A percentile compares a stretch with the other conserved stretches of the same genome.
Conservation (phyloP, 768 basidiomycete species). For the Trametes gibbosa region DNA sequence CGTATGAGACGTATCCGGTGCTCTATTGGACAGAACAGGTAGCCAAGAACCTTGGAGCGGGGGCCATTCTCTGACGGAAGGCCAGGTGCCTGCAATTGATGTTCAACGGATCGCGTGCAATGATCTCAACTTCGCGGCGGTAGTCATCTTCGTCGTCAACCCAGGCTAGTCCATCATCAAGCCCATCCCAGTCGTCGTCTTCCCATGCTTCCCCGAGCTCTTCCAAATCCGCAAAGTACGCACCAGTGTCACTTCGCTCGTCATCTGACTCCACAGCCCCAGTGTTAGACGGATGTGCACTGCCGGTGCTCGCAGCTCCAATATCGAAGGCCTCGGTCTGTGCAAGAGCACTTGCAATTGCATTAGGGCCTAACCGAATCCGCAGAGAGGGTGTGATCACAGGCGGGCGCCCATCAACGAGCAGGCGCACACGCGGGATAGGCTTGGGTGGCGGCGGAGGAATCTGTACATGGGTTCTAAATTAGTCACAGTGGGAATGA, state of each 20-base stretch:
- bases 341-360: background rate
- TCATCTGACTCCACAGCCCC: background rate
- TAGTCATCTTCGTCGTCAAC: background rate
- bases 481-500: too few species aligned
- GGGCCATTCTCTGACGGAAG: background rate
- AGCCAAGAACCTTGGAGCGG: background rate
- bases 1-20: background rate
- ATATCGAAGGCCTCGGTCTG: background rate
- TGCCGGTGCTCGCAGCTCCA: background rate
- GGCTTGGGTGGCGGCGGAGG: background rate
- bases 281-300: background rate
- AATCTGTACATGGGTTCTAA: background rate
- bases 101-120: background rate
- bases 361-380: too few species aligned
- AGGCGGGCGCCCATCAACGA: constrained; percentile 1
- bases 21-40: background rate
- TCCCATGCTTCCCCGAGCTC: background rate
- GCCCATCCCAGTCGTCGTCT: background rate
- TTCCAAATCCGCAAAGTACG: background rate
- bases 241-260: background rate
- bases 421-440: background rate
- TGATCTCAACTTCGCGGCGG: background rate
- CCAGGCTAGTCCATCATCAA: background rate
- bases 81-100: background rate
- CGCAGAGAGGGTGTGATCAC: background rate